Conservation (phyloP, 805 yeast genomes). For the Sugiyamaella smithiae region DNA sequence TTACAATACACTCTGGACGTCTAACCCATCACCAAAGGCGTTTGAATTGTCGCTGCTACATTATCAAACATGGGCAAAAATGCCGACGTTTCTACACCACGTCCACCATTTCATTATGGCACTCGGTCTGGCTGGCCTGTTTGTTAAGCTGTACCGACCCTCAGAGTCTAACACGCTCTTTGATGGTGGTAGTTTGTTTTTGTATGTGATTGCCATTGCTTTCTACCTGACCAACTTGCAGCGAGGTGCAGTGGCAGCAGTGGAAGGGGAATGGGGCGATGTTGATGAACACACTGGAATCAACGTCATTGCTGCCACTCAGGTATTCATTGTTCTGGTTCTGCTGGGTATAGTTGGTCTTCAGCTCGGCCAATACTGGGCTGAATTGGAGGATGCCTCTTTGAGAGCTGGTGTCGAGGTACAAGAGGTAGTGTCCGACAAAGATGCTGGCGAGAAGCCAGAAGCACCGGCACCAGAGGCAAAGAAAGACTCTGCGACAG, state of each 20-base stretch:
- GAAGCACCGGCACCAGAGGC: constrained; percentile 5
- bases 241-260: constrained; percentile 69
- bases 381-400: constrained; percentile 52
- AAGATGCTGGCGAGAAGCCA: constrained; percentile 8
- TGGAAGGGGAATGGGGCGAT: constrained; percentile 87
- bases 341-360: constrained; percentile 76
- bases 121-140: constrained; percentile 68
- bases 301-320: constrained; percentile 88
- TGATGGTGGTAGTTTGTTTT: constrained; percentile 83
- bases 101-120: constrained; percentile 58
- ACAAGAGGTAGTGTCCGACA: background rate
- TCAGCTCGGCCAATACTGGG: constrained; percentile 88
- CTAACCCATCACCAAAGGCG: constrained; percentile 48
- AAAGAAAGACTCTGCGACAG: background rate
- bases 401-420: constrained; percentile 18
- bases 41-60: constrained; percentile 65
- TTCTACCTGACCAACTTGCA: constrained; percentile 84
- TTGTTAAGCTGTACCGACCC: constrained; percentile 84
- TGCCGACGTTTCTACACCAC: constrained; percentile 58
- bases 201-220: constrained; percentile 67
- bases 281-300: constrained; percentile 82
- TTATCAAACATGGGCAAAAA: constrained; percentile 67
- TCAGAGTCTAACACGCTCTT: constrained; percentile 77
- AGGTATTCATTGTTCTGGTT: constrained; percentile 67
- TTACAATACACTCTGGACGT: constrained; percentile 65